Evolutionary conservation across 371 early-diverging fungal species (phyloP).

Genomic region (Caulochytrium protostelioides): DNA sequence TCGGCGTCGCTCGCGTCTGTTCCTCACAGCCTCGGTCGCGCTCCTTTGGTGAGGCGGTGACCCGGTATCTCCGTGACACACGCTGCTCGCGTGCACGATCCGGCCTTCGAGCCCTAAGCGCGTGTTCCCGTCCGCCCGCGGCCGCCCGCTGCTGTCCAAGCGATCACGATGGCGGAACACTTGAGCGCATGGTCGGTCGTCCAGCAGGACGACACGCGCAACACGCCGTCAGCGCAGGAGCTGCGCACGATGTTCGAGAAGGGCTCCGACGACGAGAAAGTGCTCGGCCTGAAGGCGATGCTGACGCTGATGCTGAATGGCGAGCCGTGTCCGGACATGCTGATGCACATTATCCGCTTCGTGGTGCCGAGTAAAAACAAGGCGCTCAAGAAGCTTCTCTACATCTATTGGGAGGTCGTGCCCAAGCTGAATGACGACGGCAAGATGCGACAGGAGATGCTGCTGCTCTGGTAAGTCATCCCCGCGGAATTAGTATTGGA

Average conservation of each 20-base stretch:
- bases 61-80: too few relatives aligned
- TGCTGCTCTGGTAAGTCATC: conserved; percentile 73
- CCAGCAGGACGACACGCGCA: not conserved
- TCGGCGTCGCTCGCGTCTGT: too few relatives aligned
- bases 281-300: conserved; percentile 78
- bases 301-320: conserved; percentile 75
- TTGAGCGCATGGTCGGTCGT: too few relatives aligned
- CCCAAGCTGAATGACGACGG: conserved; percentile 81
- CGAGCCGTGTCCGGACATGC: conserved; percentile 63
- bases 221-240: conserved; percentile 39
- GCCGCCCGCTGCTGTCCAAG: not conserved
- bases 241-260: conserved; percentile 62
- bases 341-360: conserved; percentile 92
- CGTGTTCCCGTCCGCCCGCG: not conserved
- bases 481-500: too few relatives aligned
- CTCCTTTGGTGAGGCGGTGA: too few relatives aligned
- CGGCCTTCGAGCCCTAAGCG: too few relatives aligned
- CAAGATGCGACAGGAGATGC: conserved; percentile 84
- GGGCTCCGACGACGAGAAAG: conserved; percentile 72
- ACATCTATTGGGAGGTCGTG: conserved; percentile 90
- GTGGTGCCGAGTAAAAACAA: conserved; percentile 81
- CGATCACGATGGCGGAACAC: not conserved
- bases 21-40: too few relatives aligned
- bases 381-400: conserved; percentile 72
- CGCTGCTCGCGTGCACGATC: too few relatives aligned